Base-by-base conservation (phyloP, 169 alveolate species). In the Perkinsus chesapeaki region DNA sequence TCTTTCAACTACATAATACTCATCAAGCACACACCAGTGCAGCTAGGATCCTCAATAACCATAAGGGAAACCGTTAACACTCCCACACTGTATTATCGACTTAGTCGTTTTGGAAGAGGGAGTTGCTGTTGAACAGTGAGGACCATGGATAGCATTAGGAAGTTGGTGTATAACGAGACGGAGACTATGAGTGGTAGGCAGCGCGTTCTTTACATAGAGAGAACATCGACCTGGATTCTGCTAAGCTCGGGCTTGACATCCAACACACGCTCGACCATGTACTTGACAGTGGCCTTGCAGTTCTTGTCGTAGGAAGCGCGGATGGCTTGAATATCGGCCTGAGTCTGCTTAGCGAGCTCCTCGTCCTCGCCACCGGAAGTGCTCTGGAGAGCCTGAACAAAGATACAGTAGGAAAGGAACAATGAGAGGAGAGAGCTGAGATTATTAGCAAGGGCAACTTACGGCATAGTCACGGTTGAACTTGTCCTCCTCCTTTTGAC, bases 171-270 rank as follows among this genome's bases (percentile, higher is more conserved):
- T n/a, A n/a, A n/a, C n/a, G n/a, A n/a, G n/a, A n/a, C n/a, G n/a
- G n/a, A n/a, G n/a, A n/a, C n/a, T n/a, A n/a, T n/a, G n/a, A n/a
- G n/a, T n/a, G n/a, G n/a, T n/a, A n/a, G n/a, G n/a, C n/a, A n/a
- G n/a, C n/a, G n/a, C n/a, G n/a, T n/a, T n/a, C 31, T 60, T 60
- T 60, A 60, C 82, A 60, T 60, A 34, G 82, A 60, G 27, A 60
- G 82, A 34, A 60, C 82, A 60, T 60, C 82, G 82, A 60, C 82
- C 82, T 60, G 82, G 82, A 60, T 60, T 60, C 82, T 60, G 82
- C 82, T 60, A 16, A 60, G 82, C 82, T 60, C 82, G 31, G 82
- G 82, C 36, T 27, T 60, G 3, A 60, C 82, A 60, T 60, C 82
- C 82, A 60, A 60, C 37, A 60, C 82, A 60, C 82, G 82, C 7